These are phyloP conservation scores for Irpex sp. DNA, from an alignment of 1,284 basidiomycete species.

Conservation along the genomic window DNA sequence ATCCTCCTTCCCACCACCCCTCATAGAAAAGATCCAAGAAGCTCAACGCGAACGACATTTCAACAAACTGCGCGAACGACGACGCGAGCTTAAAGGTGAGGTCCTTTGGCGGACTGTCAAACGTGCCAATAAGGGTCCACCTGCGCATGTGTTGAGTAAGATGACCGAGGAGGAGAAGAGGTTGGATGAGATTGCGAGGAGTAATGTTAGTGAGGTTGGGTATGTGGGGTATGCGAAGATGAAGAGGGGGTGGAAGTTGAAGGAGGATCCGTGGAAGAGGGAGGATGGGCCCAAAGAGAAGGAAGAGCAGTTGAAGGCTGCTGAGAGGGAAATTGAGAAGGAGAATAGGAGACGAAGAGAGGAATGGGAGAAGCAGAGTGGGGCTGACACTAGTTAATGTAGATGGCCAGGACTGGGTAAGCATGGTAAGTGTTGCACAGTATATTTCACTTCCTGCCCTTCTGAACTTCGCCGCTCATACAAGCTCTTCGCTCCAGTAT, in stretches of 20 bases:
- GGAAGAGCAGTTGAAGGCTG: conserved; percentile 31
- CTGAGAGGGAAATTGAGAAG: conserved; percentile 33
- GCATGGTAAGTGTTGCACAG: too few relatives aligned
- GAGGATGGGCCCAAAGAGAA: conserved; percentile 40
- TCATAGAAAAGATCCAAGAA: conserved; percentile 45
- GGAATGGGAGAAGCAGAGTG: neutral
- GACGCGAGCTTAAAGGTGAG: conserved; percentile 60
- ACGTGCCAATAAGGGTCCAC: conserved; percentile 51
- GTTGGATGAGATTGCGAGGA: conserved; percentile 45
- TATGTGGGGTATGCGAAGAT: conserved; percentile 55
- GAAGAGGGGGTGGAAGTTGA: conserved; percentile 46
- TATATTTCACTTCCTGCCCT: too few relatives aligned
- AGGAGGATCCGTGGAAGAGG: conserved; percentile 39
- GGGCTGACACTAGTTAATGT: too few relatives aligned
- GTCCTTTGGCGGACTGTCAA: conserved; percentile 42
- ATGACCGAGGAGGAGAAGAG: conserved; percentile 46
- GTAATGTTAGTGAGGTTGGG: conserved; percentile 53
- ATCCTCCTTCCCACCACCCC: conserved; percentile 41
- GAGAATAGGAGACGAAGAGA: conserved; percentile 20
- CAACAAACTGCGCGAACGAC: conserved; percentile 58
- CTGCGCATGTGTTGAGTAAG: conserved; percentile 50
- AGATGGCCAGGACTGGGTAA: too few relatives aligned
- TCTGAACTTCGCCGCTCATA: too few relatives aligned
- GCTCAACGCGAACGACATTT: conserved; percentile 55
- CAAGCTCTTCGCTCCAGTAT: too few relatives aligned